phyloP scores from a whole-genome alignment of 163 green algal genomes.

The Dunaliella salina region DNA sequence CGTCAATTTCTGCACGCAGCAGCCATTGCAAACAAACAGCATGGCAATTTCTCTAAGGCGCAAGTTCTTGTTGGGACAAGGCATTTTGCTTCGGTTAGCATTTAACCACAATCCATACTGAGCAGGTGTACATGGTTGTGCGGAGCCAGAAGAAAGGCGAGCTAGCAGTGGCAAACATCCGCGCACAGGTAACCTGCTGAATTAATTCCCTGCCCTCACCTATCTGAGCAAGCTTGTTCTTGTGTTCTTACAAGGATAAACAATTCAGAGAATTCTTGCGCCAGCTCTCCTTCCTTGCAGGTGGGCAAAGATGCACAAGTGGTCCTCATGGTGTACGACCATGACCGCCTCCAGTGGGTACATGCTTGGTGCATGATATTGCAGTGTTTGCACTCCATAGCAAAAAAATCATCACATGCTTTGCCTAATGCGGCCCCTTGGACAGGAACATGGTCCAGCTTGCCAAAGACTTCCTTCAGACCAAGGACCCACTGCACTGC shows the following conservation, averaged over 20 bases:
- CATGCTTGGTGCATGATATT: not conserved
- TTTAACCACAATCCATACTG: not conserved
- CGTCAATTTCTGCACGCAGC: too few relatives aligned
- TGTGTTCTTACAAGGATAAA: not conserved
- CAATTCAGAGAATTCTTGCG: not conserved
- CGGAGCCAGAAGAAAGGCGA: not conserved
- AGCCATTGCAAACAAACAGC: too few relatives aligned
- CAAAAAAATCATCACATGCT: not conserved
- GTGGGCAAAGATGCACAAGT: not conserved
- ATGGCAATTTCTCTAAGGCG: too few relatives aligned
- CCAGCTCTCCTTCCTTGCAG: not conserved
- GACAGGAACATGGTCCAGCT: slow-evolving; percentile 18
- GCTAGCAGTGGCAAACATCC: not conserved
- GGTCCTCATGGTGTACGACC: not conserved
- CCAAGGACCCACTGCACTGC: not conserved
- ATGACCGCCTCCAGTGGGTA: not conserved
- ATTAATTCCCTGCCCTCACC: not conserved
- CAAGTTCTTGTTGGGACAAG: too few relatives aligned
- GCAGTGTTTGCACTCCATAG: not conserved
- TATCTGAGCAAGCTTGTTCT: too few relatives aligned
- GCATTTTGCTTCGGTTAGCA: too few relatives aligned
- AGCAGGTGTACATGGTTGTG: slow-evolving; percentile 2
- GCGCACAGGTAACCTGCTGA: not conserved
- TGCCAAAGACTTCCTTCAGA: not conserved
- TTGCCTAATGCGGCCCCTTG: not conserved